A percentile compares a stretch with the other conserved stretches of the same genome.
phyloP scores from a whole-genome alignment of 768 basidiomycete genomes.

The Pleurotus ostreatus region DNA sequence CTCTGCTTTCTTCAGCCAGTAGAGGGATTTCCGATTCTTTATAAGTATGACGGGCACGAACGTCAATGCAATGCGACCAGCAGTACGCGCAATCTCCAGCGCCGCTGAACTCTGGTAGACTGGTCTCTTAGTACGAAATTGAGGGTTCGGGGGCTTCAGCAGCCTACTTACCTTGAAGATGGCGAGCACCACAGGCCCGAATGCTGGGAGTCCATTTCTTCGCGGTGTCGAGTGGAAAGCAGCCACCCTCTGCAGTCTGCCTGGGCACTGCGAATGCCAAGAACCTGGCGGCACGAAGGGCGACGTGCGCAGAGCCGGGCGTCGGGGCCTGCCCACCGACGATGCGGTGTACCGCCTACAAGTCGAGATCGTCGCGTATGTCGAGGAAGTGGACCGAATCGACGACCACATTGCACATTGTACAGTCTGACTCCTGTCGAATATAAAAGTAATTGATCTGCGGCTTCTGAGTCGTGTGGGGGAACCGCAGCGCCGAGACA shows the following conservation, averaged over 20 bases:
- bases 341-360: slow-evolving; percentile 2
- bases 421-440: slow-evolving; percentile 10
- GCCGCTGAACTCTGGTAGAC: slow-evolving; percentile 64
- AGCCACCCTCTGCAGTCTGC: slow-evolving; percentile 10
- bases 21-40: slow-evolving; percentile 49
- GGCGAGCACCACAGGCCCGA: slow-evolving; percentile 54
- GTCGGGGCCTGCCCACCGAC: neutral
- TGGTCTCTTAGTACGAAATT: neutral
- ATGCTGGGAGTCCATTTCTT: slow-evolving; percentile 26
- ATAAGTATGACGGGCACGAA: slow-evolving; percentile 68
- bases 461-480: neutral
- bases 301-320: neutral
- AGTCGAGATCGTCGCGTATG: neutral
- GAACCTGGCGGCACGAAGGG: slow-evolving; percentile 9
- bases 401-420: slow-evolving; percentile 11
- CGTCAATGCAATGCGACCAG: slow-evolving; percentile 68
- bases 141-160: neutral
- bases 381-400: neutral
- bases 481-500: slow-evolving; percentile 1
- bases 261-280: neutral
- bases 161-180: slow-evolving; percentile 56
- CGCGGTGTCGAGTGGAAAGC: slow-evolving; percentile 38
- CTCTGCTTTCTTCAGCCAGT: slow-evolving; percentile 45
- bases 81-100: slow-evolving; percentile 65
- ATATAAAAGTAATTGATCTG: neutral